These are phyloP conservation scores for Cinnamomum micranthum DNA, from an alignment of 164 flowering plant species.

Conservation along the genomic window DNA sequence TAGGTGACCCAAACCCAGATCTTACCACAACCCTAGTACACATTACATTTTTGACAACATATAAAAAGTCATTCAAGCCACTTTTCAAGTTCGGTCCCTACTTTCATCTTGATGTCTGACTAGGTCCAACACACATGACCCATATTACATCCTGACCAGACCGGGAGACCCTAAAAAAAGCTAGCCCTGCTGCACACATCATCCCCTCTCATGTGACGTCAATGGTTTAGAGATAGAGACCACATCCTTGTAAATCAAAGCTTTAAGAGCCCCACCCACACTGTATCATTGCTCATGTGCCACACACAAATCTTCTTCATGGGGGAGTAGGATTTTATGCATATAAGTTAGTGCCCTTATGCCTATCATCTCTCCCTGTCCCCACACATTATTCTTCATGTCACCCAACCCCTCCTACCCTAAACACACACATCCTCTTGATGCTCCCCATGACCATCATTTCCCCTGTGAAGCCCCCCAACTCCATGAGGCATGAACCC, in stretches of 20 bases:
- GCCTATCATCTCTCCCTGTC: not conserved
- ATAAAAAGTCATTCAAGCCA: too few species aligned
- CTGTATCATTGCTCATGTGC: constrained; percentile 17
- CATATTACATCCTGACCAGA: too few species aligned
- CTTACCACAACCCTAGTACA: too few species aligned
- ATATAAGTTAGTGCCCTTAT: constrained; percentile 13
- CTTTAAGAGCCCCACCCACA: not conserved
- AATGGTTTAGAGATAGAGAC: not conserved
- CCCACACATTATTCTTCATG: constrained; percentile 12
- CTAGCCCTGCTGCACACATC: not conserved
- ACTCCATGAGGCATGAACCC: not conserved
- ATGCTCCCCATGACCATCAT: constrained; percentile 8
- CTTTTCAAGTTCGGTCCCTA: too few species aligned
- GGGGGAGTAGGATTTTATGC: not conserved
- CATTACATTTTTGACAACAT: too few species aligned
- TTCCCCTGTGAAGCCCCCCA: constrained; percentile 9
- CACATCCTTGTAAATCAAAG: not conserved
- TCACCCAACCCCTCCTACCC: not conserved
- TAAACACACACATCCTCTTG: not conserved
- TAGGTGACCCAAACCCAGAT: too few species aligned
- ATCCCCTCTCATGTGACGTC: not conserved
- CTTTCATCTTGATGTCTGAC: too few species aligned
- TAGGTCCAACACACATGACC: too few species aligned
- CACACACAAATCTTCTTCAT: constrained; percentile 1
- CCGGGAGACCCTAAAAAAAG: too few species aligned